These are phyloP conservation scores for Pseudogymnoascus sp. DNA, from an alignment of 2,329 filamentous ascomycete species.

Conservation along the genomic window DNA sequence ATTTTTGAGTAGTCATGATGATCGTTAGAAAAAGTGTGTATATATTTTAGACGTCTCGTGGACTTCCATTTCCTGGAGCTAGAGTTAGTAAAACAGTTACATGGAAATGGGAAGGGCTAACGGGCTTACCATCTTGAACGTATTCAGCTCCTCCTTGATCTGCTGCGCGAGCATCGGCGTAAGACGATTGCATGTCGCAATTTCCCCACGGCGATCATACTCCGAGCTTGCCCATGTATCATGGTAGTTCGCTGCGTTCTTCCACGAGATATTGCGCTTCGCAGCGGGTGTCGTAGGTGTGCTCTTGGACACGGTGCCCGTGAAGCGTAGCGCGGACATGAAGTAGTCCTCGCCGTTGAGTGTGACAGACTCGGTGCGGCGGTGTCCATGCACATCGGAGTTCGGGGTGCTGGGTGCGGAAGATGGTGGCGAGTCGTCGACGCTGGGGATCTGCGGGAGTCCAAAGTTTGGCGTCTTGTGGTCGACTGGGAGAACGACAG, in stretches of 20 bases:
- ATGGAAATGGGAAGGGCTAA: not conserved
- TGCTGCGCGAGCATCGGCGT: slow-evolving; percentile 97
- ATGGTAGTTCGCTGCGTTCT: slow-evolving; percentile 86
- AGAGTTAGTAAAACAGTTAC: slow-evolving; percentile 32
- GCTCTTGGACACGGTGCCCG: slow-evolving; percentile 64
- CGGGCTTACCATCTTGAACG: slow-evolving; percentile 87
- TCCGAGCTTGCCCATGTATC: slow-evolving; percentile 95
- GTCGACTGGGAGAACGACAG: slow-evolving; percentile 57
- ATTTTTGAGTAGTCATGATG: slow-evolving; percentile 11
- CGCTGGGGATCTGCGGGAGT: slow-evolving; percentile 52
- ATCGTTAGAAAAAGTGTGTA: slow-evolving; percentile 86
- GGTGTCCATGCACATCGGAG: slow-evolving; percentile 64
- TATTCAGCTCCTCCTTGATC: slow-evolving; percentile 98
- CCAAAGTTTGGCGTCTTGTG: slow-evolving; percentile 44
- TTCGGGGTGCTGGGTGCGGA: slow-evolving; percentile 83
- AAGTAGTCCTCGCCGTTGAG: slow-evolving; percentile 83
- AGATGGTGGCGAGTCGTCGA: slow-evolving; percentile 72
- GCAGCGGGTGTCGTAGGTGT: slow-evolving; percentile 70
- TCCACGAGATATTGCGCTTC: slow-evolving; percentile 67
- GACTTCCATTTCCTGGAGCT: slow-evolving; percentile 92
- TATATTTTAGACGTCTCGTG: slow-evolving; percentile 98
- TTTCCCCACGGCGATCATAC: slow-evolving; percentile 91
- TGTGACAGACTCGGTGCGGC: slow-evolving; percentile 60
- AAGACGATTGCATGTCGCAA: slow-evolving; percentile 94
- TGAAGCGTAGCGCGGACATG: slow-evolving; percentile 64